Base-by-base conservation (phyloP, 495 filamentous ascomycete species). In the Penicillium soppii region DNA sequence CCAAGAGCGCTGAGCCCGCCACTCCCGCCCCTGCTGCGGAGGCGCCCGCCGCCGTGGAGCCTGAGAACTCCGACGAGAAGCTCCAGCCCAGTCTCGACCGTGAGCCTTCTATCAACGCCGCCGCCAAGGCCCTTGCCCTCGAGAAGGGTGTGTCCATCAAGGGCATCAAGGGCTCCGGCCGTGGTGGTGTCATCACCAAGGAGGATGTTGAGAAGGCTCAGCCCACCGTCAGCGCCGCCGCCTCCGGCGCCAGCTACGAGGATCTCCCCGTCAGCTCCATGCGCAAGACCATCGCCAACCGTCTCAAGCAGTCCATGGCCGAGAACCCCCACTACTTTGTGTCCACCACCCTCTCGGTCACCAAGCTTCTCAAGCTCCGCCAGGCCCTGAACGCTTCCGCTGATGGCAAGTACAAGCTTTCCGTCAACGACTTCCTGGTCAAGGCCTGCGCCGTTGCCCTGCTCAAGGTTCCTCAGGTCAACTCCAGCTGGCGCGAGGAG, bases 251-350 rank as follows among this genome's bases (percentile, higher is more conserved):
- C 47, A 72, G 79, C 51, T 97, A 88, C 75, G 85, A 88, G 66
- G 95, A 99, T 63, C 86, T 83, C 53, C 89, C 90, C 45, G 83
- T 90, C 54, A 86, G 80, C 62, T 86, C 84, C 56, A 99, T 99
- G 94, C 94, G 95, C 77, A 97, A 96, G 84, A 91, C 89, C 50
- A 99, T 99, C 61, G 95, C 95, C 65, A 81, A 66, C 67, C 90
- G 95, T 58, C 87, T 99, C 16, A 87, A 87, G 65, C 83, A 96
- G 72, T 97, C 92, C 16, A 76, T 88, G 69, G 81, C 85, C 59
- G 86, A 95, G 74, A 97, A 95, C 79, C 95, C 95, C 32, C 95
- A 97, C 78, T 99, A 96, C 83, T 99, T 94, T 67, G 94, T 99
- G 59, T 86, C 88, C 56, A 82, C 87, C 52, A 81, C 82, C 43